Evolutionary conservation across 2,329 filamentous ascomycete genomes (phyloP), one percentile per base, ranked within the genome.

Genomic region (Xylaria sp.): DNA sequence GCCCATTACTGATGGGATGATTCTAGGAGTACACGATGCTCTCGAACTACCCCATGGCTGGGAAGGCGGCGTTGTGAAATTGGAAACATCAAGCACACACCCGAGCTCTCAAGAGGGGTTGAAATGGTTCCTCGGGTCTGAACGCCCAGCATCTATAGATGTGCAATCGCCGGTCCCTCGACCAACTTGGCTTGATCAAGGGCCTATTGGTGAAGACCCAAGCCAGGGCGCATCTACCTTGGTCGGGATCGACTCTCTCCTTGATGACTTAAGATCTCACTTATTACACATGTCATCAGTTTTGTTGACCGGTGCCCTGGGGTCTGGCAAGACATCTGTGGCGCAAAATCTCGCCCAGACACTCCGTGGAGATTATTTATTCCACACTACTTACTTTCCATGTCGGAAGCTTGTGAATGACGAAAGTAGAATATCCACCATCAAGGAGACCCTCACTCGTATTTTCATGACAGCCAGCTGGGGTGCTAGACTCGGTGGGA

Each of bases 391-490:
- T 4, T 97, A 97, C 80, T 94, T 97, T 72, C 88, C 93, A 0
- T 98, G 95, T 75, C 89, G 92, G 33, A 94, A 92, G 70, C 85
- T 97, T 4, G 91, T 97, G 33, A 97, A 92, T 1, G 94, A 98
- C 69, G 96, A 99, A 79, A 97, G 91, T 46, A 88, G 95, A 66
- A 89, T 97, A 15, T 92, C 93, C 2, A 93, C 92, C 0, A 93
- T 99, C 80, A 97, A 97, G 77, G 95, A 98, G 76, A 96, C 90
- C 0, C 81, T 99, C 5, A 90, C 88, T 59, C 88, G 93, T 17
- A 81, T 97, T 1, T 98, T 99, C 78, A 93, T 96, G 84, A 87
- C 89, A 23, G 96, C 96, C 3, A 91, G 92, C 49, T 99, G 96
- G 96, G 94, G 93, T 44, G 93, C 95, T 42, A 88, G 95, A 68